Conservation (phyloP, 305 asterid genomes). For the Solanum hybrid region DNA sequence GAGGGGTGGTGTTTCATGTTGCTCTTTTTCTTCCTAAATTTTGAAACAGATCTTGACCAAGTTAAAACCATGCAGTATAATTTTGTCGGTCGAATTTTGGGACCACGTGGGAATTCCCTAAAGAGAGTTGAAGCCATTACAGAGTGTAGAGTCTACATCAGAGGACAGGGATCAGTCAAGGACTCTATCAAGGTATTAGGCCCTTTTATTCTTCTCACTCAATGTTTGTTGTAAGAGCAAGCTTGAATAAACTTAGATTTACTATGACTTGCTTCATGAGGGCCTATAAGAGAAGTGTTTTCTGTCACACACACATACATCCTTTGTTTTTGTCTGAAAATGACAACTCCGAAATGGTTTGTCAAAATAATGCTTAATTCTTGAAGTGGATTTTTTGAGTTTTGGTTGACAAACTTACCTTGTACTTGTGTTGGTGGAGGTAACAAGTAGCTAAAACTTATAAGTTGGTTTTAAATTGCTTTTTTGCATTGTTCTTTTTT, state of each 20-base stretch:
- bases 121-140: conserved; percentile 75
- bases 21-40: not conserved
- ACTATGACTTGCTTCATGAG: not conserved
- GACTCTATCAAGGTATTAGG: conserved; percentile 51
- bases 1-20: not conserved
- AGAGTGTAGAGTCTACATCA: conserved; percentile 62
- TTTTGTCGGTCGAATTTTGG: conserved; percentile 78
- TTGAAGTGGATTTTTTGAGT: not conserved
- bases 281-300: not conserved
- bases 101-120: conserved; percentile 84
- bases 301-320: not conserved
- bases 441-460: not conserved
- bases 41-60: conserved; percentile 1
- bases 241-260: not conserved
- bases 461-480: not conserved
- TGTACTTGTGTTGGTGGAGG: not conserved
- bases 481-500: not conserved
- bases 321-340: not conserved
- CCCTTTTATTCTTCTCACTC: not conserved
- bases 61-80: conserved; percentile 46
- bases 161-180: conserved; percentile 80
- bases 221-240: not conserved
- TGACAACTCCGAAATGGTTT: not conserved
- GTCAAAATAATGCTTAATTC: not conserved
- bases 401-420: not conserved